Conservation (phyloP, 2,329 filamentous ascomycete genomes). For the Botrytis medusae region DNA sequence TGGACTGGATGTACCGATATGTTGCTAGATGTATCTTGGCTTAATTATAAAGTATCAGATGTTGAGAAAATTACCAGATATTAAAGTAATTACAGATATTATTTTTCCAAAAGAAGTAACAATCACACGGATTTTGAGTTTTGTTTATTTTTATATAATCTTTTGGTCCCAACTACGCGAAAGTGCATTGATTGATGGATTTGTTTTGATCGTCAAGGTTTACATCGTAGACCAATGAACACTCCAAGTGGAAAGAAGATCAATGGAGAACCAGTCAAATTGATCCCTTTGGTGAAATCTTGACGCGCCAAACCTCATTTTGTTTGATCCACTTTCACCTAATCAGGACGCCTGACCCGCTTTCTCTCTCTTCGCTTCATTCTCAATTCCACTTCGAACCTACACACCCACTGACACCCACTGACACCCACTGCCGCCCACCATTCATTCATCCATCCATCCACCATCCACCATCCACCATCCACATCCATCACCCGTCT, state of each 20-base stretch:
- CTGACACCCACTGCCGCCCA: background rate
- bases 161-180: background rate
- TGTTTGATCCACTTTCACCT: background rate
- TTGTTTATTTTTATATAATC: background rate
- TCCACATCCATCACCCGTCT: no score
- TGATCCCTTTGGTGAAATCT: background rate
- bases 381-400: background rate
- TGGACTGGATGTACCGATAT: background rate
- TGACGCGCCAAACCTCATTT: conserved; percentile 7
- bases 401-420: no score
- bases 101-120: no score
- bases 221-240: background rate
- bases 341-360: background rate
- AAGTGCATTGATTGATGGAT: background rate
- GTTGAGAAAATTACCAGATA: no score
- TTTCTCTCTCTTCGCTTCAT: background rate
- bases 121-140: background rate
- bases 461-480: background rate
- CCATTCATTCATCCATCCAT: background rate
- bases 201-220: background rate
- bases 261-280: background rate
- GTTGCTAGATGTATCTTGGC: no score
- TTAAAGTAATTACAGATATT: no score
- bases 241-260: background rate
- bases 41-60: no score